Evolutionary conservation across 352 stramenopile species (phyloP), one percentile per base, ranked within the genome.

Genomic region (Hyaloperonospora brassicae): DNA sequence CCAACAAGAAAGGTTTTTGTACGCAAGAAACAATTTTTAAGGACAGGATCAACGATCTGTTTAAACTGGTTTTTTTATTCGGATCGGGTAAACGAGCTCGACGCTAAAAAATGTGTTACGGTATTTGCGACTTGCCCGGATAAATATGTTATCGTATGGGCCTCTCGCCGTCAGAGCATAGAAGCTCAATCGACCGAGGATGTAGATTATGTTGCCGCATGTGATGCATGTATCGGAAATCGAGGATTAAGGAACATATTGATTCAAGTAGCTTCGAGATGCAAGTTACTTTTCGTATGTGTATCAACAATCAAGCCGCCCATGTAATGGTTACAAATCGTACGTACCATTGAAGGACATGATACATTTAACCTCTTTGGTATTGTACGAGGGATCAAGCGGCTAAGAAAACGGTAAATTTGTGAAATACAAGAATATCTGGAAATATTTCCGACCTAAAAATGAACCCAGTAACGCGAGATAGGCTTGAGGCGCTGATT

Each of bases 1-100:
- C 42, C 2, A 58, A 58, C 3, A 46, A 2, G 1, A 41, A 40
- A 38, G 50, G 30, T 12, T 51, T 50, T 41, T 45, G 8, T 57
- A 51, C 22, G 21, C 42, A 9, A 1, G 42, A 38, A 45, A 23
- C 21, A 38, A 12, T 10, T 1, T 2, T 22, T 9, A 11, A 45
- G 10, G 11, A 45, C 22, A 46, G 9, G 2, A 17, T 12, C 13
- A 3, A 1, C 10, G n/a, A n/a, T n/a, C n/a, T n/a, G n/a, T n/a
- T n/a, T 45, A 7, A 21, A 57, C 14, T 41, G 12, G 2, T 49
- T 11, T 38, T 49, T 23, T 24, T 13, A 49, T 27, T 31, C 27
- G 7, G 27, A 31, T 31, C 7, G 27, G 27, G 7, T 3, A 3
- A 31, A 31, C 27, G 27, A 31, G 3, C 27, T 7, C 3, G 27